Conservation (phyloP, 345 rosid genomes). For the Eucalyptus sideroxylon region DNA sequence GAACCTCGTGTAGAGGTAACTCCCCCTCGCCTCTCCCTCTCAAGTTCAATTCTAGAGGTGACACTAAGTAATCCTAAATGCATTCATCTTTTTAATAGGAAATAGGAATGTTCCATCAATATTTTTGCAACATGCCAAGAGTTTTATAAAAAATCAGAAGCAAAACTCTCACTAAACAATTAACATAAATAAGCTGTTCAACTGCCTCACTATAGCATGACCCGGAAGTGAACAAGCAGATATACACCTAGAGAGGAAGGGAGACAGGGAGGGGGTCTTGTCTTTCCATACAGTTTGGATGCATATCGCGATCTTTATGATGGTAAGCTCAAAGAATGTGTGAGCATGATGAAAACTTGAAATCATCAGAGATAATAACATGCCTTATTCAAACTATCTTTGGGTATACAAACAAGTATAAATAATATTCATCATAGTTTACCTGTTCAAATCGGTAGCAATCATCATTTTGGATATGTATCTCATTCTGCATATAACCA, state of each 20-base stretch:
- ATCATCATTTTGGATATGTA: slow-evolving; percentile 60
- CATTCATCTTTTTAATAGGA: neutral
- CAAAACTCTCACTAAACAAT: neutral
- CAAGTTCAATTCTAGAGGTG: neutral
- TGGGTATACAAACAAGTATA: neutral
- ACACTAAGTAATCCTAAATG: neutral
- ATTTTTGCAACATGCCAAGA: neutral
- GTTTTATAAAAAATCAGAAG: neutral
- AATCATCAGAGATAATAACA: neutral
- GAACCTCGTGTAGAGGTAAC: neutral
- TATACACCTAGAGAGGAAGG: neutral
- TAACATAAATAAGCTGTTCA: neutral
- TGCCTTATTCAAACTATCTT: neutral
- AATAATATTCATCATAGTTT: neutral
- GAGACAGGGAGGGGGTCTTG: neutral
- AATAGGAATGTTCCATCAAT: neutral
- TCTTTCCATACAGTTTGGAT: neutral
- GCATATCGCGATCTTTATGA: neutral
- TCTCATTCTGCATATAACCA: slow-evolving; percentile 61
- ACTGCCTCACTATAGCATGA: neutral
- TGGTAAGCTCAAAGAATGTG: neutral
- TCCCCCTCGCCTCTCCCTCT: neutral
- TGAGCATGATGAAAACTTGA: neutral
- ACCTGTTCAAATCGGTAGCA: slow-evolving; percentile 91
- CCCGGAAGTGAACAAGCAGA: neutral